Conservation (phyloP, 2,329 filamentous ascomycete species). For the Immersiporthe knoxdaviesiana region DNA sequence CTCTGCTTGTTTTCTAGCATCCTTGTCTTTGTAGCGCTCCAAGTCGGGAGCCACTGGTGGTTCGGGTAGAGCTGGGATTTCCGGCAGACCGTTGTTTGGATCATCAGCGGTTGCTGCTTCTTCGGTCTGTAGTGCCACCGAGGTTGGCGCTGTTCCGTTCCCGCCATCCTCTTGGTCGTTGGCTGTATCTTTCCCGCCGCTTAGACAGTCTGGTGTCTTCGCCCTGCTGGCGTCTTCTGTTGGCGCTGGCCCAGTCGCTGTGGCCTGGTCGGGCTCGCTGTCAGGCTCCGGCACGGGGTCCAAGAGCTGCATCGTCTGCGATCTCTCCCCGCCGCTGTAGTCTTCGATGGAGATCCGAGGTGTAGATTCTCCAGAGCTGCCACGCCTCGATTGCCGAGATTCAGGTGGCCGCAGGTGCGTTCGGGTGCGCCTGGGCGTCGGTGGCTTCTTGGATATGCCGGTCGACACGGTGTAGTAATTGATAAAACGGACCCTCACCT, state of each 20-base stretch:
- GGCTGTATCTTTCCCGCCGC: neutral
- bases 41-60: slow-evolving; percentile 61
- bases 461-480: slow-evolving; percentile 92
- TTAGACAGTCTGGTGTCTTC: neutral
- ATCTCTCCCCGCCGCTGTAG: slow-evolving; percentile 41
- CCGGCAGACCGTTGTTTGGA: slow-evolving; percentile 40
- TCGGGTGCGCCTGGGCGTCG: slow-evolving; percentile 19
- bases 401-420: slow-evolving; percentile 31
- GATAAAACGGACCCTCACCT: slow-evolving; percentile 71
- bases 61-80: slow-evolving; percentile 54
- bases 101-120: slow-evolving; percentile 27
- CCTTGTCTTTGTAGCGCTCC: slow-evolving; percentile 63
- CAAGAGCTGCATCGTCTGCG: slow-evolving; percentile 30
- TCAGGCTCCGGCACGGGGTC: slow-evolving; percentile 30
- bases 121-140: slow-evolving; percentile 16
- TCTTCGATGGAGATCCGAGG: slow-evolving; percentile 52
- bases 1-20: slow-evolving; percentile 68
- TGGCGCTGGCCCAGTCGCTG: neutral
- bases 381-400: slow-evolving; percentile 23
- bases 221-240: slow-evolving; percentile 5
- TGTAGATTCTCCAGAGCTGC: slow-evolving; percentile 35
- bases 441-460: slow-evolving; percentile 62
- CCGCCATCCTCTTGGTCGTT: slow-evolving; percentile 23
- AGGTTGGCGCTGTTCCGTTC: slow-evolving; percentile 27
- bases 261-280: neutral